Evolutionary conservation across 2,329 filamentous ascomycete species (phyloP), one percentile per base, ranked within the genome.

Genomic region (Hymenoscyphus scutula): DNA sequence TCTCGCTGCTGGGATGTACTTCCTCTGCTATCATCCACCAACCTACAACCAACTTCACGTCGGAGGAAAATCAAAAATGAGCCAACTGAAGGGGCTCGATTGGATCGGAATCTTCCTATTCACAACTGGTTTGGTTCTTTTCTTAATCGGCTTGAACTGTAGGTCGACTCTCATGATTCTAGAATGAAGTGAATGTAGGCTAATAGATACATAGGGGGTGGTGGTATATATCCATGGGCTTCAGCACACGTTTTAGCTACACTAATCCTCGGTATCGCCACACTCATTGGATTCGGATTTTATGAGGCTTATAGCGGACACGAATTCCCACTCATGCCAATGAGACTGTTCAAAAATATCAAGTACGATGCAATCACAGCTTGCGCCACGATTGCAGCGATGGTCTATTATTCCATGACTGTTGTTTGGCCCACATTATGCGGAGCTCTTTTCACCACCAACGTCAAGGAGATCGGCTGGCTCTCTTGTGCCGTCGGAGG

Each of bases 121-220:
- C 64, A 78, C 80, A 53, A 70, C 69, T n/a, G 80, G 80, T 17
- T 71, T 82, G 65, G 75, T 81, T 25, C 56, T 81, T 0, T 80
- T 83, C 67, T 69, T 82, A 63, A 76, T 80, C 25, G 81, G 79
- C 3, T 70, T 82, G 62, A 79, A 81, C 65, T 83, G 80, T 80
- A 17, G 30, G 58, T 34, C 27, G 13, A 37, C 37, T n/a, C 11
- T 23, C 48, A n/a, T 32, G 1, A 19, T 41, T 13, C 25, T 15
- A 29, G n/a, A 15, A 23, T 23, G 32, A n/a, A 17, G 23, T n/a
- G 19, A 37, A 7, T 10, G 25, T 13, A 41, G 11, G n/a, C 45
- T 59, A 5, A 59, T 11, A 23, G 7, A 32, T 29, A 7, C 10
- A 19, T 17, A 60, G 58, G 58, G 59, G 81, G 80, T 8, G 69